A percentile compares a stretch with the other conserved stretches of the same genome.
Conservation (phyloP, 2,329 filamentous ascomycete genomes). For the Zymoseptoria tritici region DNA sequence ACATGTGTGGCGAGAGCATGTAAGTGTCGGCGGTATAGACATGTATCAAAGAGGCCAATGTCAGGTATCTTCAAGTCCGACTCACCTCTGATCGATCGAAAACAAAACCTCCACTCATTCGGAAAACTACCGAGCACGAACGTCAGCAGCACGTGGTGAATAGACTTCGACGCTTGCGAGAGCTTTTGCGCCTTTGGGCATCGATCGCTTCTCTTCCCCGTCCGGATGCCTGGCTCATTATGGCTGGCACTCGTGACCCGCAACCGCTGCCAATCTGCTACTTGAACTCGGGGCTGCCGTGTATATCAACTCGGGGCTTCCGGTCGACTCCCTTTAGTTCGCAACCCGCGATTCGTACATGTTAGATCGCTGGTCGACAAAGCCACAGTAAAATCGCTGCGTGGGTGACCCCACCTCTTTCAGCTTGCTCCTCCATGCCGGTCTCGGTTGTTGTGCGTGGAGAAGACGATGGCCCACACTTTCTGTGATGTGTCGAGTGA, state of each 20-base stretch:
- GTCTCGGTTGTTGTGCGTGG: background rate
- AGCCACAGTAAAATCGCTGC: background rate
- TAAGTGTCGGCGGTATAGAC: too few relatives aligned
- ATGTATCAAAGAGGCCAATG: too few relatives aligned
- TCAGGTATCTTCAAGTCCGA: background rate
- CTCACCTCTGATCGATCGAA: background rate
- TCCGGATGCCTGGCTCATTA: background rate
- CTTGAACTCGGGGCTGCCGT: background rate
- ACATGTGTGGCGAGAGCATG: too few relatives aligned
- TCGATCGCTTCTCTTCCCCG: background rate
- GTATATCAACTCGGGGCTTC: background rate
- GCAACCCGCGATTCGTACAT: background rate
- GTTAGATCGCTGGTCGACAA: background rate
- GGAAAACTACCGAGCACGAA: background rate
- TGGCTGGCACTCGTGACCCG: background rate
- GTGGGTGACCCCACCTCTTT: background rate
- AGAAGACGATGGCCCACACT: background rate
- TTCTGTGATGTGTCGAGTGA: background rate
- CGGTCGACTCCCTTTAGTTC: background rate
- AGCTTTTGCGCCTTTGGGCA: background rate
- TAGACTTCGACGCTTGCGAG: background rate
- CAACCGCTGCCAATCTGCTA: background rate
- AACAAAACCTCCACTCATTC: background rate
- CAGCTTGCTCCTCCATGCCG: background rate
- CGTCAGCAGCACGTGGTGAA: background rate